Percentiles rank a stretch among this genome's conserved stretches.
These are phyloP conservation scores for Strobilomyces confusus DNA, from an alignment of 768 basidiomycete species.

Conservation along the genomic window DNA sequence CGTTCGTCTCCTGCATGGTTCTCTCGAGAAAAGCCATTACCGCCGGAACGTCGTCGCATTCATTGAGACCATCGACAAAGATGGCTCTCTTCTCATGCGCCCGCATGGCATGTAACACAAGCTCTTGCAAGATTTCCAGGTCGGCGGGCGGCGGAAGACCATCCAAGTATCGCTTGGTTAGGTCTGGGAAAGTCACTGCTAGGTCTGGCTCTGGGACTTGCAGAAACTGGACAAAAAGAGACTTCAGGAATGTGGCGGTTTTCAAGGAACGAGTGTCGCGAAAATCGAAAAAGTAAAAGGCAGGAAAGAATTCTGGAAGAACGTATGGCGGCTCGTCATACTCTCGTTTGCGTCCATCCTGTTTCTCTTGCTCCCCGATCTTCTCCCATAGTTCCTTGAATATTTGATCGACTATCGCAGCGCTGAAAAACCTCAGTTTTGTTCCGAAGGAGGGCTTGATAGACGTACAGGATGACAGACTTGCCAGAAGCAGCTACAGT, in stretches of 20 bases:
- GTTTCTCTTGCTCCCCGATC: conserved; percentile 20
- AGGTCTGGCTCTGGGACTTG: conserved; percentile 22
- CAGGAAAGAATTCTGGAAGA: conserved; percentile 25
- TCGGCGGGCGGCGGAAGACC: conserved; percentile 21
- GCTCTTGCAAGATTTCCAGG: conserved; percentile 7
- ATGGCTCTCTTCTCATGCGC: conserved; percentile 20
- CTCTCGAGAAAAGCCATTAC: conserved; percentile 24
- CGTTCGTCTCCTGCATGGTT: conserved; percentile 19
- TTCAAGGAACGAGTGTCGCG: conserved; percentile 22
- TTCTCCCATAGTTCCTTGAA: conserved; percentile 23
- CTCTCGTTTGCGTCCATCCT: conserved; percentile 11
- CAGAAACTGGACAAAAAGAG: conserved; percentile 26
- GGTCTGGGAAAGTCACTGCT: conserved; percentile 18
- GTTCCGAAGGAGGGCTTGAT: neutral
- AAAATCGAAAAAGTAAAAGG: conserved; percentile 27
- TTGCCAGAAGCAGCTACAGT: conserved; percentile 19
- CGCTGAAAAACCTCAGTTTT: conserved; percentile 14
- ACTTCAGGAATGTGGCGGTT: conserved; percentile 19
- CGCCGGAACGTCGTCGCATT: conserved; percentile 20
- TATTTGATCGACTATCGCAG: conserved; percentile 22
- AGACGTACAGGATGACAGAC: conserved; percentile 22
- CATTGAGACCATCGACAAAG: conserved; percentile 25
- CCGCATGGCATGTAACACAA: conserved; percentile 23
- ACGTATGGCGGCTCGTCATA: conserved; percentile 14
- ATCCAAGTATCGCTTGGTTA: conserved; percentile 11